Evolutionary conservation across 345 rosid genomes (phyloP), one percentile per base, ranked within the genome.

Genomic region (Geranium brycei): DNA sequence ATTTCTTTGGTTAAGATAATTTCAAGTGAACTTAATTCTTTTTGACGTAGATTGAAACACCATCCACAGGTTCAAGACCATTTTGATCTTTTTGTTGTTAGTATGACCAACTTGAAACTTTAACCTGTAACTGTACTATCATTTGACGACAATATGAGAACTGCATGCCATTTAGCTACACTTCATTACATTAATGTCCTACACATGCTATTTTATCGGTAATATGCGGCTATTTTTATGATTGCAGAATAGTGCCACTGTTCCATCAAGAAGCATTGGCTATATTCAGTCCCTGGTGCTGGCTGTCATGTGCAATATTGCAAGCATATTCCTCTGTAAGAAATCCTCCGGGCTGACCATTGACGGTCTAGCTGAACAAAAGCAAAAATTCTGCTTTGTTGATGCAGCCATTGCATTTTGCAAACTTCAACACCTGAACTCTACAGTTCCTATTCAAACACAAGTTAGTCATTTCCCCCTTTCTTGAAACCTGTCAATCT

Each of bases 351-450:
- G 68, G 23, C 75, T 74, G 47, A 70, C 63, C 61, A 72, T 72
- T 72, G 73, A 71, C 67, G 92, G 79, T 78, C 78, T 70, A 68
- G 67, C 71, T 53, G 99, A 85, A 62, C 84, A 88, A 75, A 80
- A 80, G 79, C 88, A 80, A 71, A 81, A 68, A 72, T 73, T 78
- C 69, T 82, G 88, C 79, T 83, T 90, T 72, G 76, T 87, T 61
- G 83, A 83, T 77, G 95, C 97, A 59, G 87, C 83, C 71, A 88
- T 84, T 78, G 86, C 87, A 5, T 93, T 88, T 75, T 85, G 96
- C 90, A 93, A 88, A 77, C 86, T 90, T 77, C 99, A 90, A 73
- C 95, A 90, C 68, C 85, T 93, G 58, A 78, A 81, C 72, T 72
- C 81, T 76, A 72, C 84, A 14, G 69, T 79, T 18, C 74, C 84